Percentiles rank a stretch among this genome's conserved stretches.
Evolutionary conservation across 2,329 filamentous ascomycete species (phyloP).

Genomic region (Paradendryphiella salina): DNA sequence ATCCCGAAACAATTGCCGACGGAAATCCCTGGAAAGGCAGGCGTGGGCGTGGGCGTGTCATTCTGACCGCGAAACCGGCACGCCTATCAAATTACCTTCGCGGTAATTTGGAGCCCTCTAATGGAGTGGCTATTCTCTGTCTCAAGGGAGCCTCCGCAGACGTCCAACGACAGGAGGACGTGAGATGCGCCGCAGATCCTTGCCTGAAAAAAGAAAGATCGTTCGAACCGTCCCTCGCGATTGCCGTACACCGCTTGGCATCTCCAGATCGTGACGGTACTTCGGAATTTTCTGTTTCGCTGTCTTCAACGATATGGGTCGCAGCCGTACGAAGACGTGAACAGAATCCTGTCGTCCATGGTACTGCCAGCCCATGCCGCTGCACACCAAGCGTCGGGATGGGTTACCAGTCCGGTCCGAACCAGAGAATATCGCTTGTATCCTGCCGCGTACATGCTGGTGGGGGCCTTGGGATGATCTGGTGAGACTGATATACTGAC

Average conservation of each 20-base stretch:
- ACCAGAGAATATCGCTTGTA: constrained; percentile 1
- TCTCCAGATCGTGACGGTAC: constrained; percentile 16
- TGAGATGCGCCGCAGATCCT: constrained; percentile 25
- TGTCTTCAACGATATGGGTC: not conserved
- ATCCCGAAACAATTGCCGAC: constrained; percentile 12
- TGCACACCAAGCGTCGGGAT: not conserved
- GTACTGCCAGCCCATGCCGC: not conserved
- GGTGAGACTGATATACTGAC: constrained; percentile 24
- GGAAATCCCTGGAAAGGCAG: constrained; percentile 3
- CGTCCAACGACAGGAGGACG: constrained; percentile 4
- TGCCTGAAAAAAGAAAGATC: constrained; percentile 15
- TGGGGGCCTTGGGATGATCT: not conserved
- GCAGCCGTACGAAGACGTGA: not conserved
- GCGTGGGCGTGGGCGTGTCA: constrained; percentile 12
- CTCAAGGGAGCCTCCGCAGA: constrained; percentile 1
- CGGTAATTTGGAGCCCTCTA: not conserved
- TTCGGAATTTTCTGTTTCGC: not conserved
- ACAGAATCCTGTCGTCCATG: not conserved
- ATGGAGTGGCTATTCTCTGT: constrained; percentile 3
- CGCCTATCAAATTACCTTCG: constrained; percentile 3
- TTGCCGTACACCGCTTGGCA: constrained; percentile 25
- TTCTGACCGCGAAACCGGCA: constrained; percentile 5
- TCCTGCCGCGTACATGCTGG: constrained; percentile 1
- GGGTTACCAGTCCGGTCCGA: not conserved
- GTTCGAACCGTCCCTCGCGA: constrained; percentile 17